phyloP scores from a whole-genome alignment of 306 rosid genomes.

The Cajanus cajan region DNA sequence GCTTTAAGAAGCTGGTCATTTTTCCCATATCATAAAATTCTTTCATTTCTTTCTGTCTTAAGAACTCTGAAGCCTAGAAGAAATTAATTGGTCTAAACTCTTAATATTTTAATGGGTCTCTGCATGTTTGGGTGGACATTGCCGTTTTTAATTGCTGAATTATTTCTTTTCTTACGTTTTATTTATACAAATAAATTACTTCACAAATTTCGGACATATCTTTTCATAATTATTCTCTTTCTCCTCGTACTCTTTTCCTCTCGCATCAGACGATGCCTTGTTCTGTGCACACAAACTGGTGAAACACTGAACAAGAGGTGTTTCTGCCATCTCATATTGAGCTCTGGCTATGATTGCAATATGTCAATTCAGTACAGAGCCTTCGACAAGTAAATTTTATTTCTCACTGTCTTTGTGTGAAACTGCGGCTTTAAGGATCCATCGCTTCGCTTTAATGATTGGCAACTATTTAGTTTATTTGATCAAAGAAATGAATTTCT shows the following conservation, averaged over 20 bases:
- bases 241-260: not conserved
- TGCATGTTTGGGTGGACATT: conserved; percentile 19
- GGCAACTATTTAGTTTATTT: not conserved
- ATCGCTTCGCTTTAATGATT: not conserved
- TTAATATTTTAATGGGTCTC: conserved; percentile 8
- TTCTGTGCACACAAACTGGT: not conserved
- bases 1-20: conserved; percentile 23
- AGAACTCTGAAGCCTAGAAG: conserved; percentile 11
- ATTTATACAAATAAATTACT: conserved; percentile 5
- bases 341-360: not conserved
- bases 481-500: not conserved
- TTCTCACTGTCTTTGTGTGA: not conserved
- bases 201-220: not conserved
- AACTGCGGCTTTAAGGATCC: not conserved
- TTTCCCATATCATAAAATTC: conserved; percentile 29
- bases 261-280: not conserved
- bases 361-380: not conserved
- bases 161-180: conserved; percentile 11
- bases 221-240: not conserved
- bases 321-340: not conserved
- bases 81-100: conserved; percentile 13
- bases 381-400: not conserved
- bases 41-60: conserved; percentile 35
- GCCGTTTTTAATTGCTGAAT: not conserved
- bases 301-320: not conserved